phyloP scores from a whole-genome alignment of 768 basidiomycete genomes.

The Hericium rajendrae region DNA sequence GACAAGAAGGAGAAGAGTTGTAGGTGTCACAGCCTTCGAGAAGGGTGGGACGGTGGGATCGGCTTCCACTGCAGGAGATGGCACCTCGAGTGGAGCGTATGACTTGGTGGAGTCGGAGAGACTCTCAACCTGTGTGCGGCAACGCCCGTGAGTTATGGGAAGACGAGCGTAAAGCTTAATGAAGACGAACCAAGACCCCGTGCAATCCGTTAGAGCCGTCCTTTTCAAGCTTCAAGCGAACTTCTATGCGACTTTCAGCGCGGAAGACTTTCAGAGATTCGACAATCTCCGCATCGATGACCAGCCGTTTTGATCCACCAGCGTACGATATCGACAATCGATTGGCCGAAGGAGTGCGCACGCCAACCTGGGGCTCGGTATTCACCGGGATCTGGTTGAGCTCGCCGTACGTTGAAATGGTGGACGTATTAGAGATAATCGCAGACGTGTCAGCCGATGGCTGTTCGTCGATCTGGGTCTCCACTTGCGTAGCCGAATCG shows the following conservation, averaged over 20 bases:
- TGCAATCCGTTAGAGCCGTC: conserved; percentile 49
- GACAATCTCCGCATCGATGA: conserved; percentile 84
- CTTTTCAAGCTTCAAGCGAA: conserved; percentile 50
- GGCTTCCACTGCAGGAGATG: conserved; percentile 31
- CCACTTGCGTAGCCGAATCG: conserved; percentile 10
- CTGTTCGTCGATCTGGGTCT: conserved; percentile 9
- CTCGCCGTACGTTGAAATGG: conserved; percentile 8
- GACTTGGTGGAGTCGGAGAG: conserved; percentile 64
- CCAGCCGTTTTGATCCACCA: conserved; percentile 74
- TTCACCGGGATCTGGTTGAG: conserved; percentile 19
- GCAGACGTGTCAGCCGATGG: conserved; percentile 11
- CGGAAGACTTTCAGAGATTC: conserved; percentile 74
- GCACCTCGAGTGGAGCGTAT: conserved; percentile 49
- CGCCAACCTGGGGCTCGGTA: conserved; percentile 15
- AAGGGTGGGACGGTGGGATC: conserved; percentile 73
- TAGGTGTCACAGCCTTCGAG: conserved; percentile 39
- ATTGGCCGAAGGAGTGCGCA: conserved; percentile 60
- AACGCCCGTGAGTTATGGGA: neutral
- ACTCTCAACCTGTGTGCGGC: conserved; percentile 53
- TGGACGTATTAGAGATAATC: conserved; percentile 7
- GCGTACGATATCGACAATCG: conserved; percentile 95
- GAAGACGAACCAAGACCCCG: conserved; percentile 61
- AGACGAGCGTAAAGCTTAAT: neutral
- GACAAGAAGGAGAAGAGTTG: conserved; percentile 54
- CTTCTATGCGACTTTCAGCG: conserved; percentile 78